A percentile compares a stretch with the other conserved stretches of the same genome.
These are phyloP conservation scores for Penicillium cosmopolitanum DNA, from an alignment of 495 filamentous ascomycete species.

Conservation along the genomic window DNA sequence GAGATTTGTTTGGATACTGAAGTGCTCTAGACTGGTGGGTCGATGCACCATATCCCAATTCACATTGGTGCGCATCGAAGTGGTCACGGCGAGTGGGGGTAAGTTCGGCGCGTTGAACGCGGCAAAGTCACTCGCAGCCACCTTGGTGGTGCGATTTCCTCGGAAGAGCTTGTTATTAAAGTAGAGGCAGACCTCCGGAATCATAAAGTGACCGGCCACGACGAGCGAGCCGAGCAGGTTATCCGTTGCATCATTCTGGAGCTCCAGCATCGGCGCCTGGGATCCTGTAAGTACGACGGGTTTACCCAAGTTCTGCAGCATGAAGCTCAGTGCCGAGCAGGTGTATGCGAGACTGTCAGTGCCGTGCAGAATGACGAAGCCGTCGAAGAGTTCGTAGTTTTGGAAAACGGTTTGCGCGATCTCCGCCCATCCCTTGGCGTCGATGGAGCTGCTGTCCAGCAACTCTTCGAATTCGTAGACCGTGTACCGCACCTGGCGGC, in stretches of 20 bases:
- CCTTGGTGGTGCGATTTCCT: conserved; percentile 88
- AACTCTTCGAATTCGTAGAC: conserved; percentile 86
- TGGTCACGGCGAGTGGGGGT: conserved; percentile 77
- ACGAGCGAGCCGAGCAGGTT: conserved; percentile 92
- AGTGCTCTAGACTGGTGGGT: conserved; percentile 71
- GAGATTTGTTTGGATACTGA: conserved; percentile 75
- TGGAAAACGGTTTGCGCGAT: conserved; percentile 70
- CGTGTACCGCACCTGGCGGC: conserved; percentile 80
- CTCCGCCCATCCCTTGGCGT: conserved; percentile 85
- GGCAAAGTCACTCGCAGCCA: conserved; percentile 81
- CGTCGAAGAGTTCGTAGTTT: conserved; percentile 92
- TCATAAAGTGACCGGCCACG: conserved; percentile 93
- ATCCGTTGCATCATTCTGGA: conserved; percentile 95
- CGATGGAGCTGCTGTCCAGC: conserved; percentile 91
- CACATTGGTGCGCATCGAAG: conserved; percentile 78
- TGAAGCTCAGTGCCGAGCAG: conserved; percentile 90
- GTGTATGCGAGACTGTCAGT: conserved; percentile 94
- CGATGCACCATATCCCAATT: conserved; percentile 81
- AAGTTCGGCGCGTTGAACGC: conserved; percentile 89
- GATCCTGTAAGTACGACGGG: conserved; percentile 90
- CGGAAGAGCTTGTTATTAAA: conserved; percentile 94
- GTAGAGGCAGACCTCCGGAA: conserved; percentile 94
- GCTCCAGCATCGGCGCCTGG: conserved; percentile 88
- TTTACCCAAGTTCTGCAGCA: conserved; percentile 90
- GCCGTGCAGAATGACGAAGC: conserved; percentile 94